A percentile compares a stretch with the other conserved stretches of the same genome.
These are phyloP conservation scores for Xanthoconium stramineum DNA, from an alignment of 768 basidiomycete species.

Conservation along the genomic window DNA sequence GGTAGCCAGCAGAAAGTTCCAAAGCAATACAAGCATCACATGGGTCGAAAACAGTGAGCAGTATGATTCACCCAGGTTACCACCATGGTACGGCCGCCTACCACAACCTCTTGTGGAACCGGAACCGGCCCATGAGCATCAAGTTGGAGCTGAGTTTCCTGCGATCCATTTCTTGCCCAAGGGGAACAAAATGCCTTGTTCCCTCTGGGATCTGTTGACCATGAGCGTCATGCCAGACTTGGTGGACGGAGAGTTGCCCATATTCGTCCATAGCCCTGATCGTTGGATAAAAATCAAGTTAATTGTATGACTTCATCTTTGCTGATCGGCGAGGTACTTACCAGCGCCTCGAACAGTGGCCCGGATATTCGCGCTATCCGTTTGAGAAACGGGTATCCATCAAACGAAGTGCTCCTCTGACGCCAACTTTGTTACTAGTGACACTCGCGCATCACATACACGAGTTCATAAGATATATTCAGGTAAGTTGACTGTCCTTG, in stretches of 20 bases:
- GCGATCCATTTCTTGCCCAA: conserved; percentile 32
- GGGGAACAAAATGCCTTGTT: conserved; percentile 25
- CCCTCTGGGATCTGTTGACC: conserved; percentile 21
- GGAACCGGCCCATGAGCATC: conserved; percentile 2
- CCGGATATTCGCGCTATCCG: conserved; percentile 41
- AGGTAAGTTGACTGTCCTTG: conserved; percentile 24
- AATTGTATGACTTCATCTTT: conserved; percentile 25
- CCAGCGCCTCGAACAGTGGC: conserved; percentile 37
- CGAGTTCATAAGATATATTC: conserved; percentile 30
- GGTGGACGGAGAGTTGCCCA: conserved; percentile 15
- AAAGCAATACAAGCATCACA: not conserved
- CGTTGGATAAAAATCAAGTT: conserved; percentile 36
- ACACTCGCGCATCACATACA: conserved; percentile 30
- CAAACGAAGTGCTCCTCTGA: conserved; percentile 29
- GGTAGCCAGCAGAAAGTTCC: conserved; percentile 6
- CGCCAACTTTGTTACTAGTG: conserved; percentile 31
- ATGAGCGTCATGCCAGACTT: conserved; percentile 26
- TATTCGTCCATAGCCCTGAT: conserved; percentile 21
- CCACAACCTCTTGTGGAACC: conserved; percentile 23
- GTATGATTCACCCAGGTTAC: not conserved
- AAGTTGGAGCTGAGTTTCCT: conserved; percentile 19
- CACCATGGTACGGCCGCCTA: conserved; percentile 13
- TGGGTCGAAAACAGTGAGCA: conserved; percentile 1
- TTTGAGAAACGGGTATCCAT: conserved; percentile 38
- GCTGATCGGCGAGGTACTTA: not conserved